Conservation (phyloP, 768 basidiomycete species). For the Rhodotorula taiwanensis region DNA sequence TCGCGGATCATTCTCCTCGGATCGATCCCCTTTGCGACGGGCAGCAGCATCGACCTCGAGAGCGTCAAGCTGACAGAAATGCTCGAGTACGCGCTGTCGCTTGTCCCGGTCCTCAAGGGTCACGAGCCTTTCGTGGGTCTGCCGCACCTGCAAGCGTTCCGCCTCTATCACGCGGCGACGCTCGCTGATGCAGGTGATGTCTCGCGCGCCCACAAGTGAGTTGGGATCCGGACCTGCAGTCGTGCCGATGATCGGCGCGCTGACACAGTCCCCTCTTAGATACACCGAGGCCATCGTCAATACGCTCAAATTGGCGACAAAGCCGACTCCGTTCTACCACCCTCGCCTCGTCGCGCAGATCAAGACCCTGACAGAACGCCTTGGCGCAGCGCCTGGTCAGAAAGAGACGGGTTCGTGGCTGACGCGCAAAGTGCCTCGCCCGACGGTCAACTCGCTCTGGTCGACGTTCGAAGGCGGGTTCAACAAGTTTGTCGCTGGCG, state of each 20-base stretch:
- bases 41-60: conserved; percentile 58
- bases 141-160: conserved; percentile 79
- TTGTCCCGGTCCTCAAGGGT: conserved; percentile 66
- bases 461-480: conserved; percentile 87
- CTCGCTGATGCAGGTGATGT: conserved; percentile 78
- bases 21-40: conserved; percentile 49
- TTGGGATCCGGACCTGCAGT: neutral
- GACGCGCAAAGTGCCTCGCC: conserved; percentile 73
- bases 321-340: conserved; percentile 59
- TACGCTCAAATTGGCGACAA: conserved; percentile 51
- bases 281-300: conserved; percentile 79
- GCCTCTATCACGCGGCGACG: conserved; percentile 64
- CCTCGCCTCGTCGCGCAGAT: conserved; percentile 63
- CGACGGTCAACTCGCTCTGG: conserved; percentile 83
- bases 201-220: conserved; percentile 67
- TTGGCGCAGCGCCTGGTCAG: conserved; percentile 47
- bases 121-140: conserved; percentile 78
- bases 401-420: conserved; percentile 84
- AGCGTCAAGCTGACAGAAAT: conserved; percentile 80
- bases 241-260: neutral
- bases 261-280: conserved; percentile 48
- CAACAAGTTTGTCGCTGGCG: conserved; percentile 91
- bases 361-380: conserved; percentile 68
- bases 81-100: conserved; percentile 65
- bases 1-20: conserved; percentile 68